Evolutionary conservation across 2,329 filamentous ascomycete species (phyloP).

Genomic region (Colletotrichum acutatum): DNA sequence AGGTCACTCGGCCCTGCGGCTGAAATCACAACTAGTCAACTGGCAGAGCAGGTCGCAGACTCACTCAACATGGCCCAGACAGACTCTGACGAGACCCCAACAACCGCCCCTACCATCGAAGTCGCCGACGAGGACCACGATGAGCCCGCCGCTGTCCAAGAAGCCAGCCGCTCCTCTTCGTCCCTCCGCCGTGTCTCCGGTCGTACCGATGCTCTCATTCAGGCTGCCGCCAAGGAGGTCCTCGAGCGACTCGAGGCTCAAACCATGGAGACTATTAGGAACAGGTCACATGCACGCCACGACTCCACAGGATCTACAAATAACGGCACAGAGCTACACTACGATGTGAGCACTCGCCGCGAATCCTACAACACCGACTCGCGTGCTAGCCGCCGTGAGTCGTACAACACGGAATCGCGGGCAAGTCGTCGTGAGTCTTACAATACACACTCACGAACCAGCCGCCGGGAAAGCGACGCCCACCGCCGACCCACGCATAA

Average conservation of each 20-base stretch:
- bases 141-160: not conserved
- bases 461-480: slow-evolving; percentile 14
- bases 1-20: not conserved
- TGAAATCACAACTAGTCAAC: not conserved
- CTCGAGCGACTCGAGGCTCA: slow-evolving; percentile 58
- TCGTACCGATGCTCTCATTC: slow-evolving; percentile 63
- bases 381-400: slow-evolving; percentile 10
- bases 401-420: slow-evolving; percentile 1
- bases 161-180: slow-evolving; percentile 36
- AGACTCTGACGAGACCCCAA: not conserved
- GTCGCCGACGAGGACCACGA: not conserved
- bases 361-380: slow-evolving; percentile 27
- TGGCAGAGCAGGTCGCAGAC: slow-evolving; percentile 9
- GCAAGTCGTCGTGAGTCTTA: slow-evolving; percentile 24
- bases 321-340: slow-evolving; percentile 42
- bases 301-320: slow-evolving; percentile 39
- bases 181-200: slow-evolving; percentile 52
- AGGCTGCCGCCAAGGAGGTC: slow-evolving; percentile 62
- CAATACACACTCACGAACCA: slow-evolving; percentile 5
- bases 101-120: not conserved
- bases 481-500: not conserved
- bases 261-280: slow-evolving; percentile 39
- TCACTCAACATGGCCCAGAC: not conserved
- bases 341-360: slow-evolving; percentile 34
- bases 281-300: slow-evolving; percentile 28